Percentiles rank a stretch among this genome's conserved stretches.
phyloP scores from a whole-genome alignment of 2,329 filamentous ascomycete species.

The Sclerotinia nivalis region DNA sequence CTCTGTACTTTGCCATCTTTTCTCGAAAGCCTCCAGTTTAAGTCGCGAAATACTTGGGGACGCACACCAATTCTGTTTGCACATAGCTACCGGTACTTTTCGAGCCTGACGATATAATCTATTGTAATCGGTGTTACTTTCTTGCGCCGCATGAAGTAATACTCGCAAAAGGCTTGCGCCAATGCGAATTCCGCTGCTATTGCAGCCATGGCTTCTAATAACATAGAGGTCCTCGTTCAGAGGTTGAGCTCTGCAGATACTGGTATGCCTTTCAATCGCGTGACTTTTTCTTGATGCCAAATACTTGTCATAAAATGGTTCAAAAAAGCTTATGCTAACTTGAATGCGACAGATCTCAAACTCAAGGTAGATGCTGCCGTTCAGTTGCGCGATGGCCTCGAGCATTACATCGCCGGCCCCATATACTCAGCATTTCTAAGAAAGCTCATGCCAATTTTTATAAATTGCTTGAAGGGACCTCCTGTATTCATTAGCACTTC shows the following conservation, averaged over 20 bases:
- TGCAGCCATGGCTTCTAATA: slow-evolving; percentile 60
- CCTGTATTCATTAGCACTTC: slow-evolving; percentile 91
- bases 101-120: background rate
- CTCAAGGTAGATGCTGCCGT: slow-evolving; percentile 79
- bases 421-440: slow-evolving; percentile 81
- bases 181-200: slow-evolving; percentile 42
- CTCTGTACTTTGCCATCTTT: background rate
- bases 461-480: slow-evolving; percentile 78
- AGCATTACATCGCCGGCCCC: slow-evolving; percentile 77
- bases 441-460: slow-evolving; percentile 86
- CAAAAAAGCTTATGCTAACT: slow-evolving; percentile 25
- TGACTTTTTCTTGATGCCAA: slow-evolving; percentile 9
- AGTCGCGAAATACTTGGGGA: slow-evolving; percentile 2
- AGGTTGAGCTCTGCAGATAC: slow-evolving; percentile 49
- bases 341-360: slow-evolving; percentile 65
- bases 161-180: slow-evolving; percentile 33
- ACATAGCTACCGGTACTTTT: slow-evolving; percentile 13
- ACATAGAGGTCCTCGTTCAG: slow-evolving; percentile 64
- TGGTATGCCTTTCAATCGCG: slow-evolving; percentile 29
- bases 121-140: slow-evolving; percentile 3
- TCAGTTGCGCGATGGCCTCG: slow-evolving; percentile 86
- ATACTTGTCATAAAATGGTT: background rate
- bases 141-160: slow-evolving; percentile 22
- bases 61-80: slow-evolving; percentile 6
- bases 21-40: background rate